phyloP scores from a whole-genome alignment of 176 grass and related monocot species.

The Panicum miliaceum region DNA sequence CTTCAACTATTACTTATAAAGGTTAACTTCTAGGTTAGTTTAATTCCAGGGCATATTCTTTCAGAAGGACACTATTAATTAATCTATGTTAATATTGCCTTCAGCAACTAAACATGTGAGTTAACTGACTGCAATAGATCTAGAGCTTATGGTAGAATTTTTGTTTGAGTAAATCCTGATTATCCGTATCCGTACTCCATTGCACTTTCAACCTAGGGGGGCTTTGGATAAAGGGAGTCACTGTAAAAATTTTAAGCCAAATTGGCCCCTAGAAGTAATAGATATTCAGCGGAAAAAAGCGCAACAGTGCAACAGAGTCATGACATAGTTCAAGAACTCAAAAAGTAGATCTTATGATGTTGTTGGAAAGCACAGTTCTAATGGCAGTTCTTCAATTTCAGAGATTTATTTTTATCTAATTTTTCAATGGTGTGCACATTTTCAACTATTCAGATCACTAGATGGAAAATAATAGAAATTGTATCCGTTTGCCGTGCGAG shows the following conservation, averaged over 20 bases:
- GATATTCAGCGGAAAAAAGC: neutral
- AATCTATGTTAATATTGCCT: neutral
- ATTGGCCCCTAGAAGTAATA: neutral
- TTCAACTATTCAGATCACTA: neutral
- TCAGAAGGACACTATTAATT: neutral
- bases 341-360: neutral
- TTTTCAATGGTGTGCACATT: neutral
- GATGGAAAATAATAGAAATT: neutral
- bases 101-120: neutral
- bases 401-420: neutral
- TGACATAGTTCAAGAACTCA: neutral
- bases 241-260: too few relatives aligned
- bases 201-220: too few relatives aligned
- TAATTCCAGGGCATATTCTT: constrained; percentile 32
- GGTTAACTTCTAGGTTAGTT: neutral
- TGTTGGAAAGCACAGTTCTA: neutral
- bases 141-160: neutral
- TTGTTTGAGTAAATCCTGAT: neutral
- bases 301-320: neutral
- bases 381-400: neutral
- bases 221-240: too few relatives aligned
- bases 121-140: neutral
- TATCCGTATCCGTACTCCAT: too few relatives aligned
- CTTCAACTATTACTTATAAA: constrained; percentile 11
- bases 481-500: neutral